Evolutionary conservation across 306 rosid genomes (phyloP), one percentile per base, ranked within the genome.

Genomic region (Cicer bijugum): DNA sequence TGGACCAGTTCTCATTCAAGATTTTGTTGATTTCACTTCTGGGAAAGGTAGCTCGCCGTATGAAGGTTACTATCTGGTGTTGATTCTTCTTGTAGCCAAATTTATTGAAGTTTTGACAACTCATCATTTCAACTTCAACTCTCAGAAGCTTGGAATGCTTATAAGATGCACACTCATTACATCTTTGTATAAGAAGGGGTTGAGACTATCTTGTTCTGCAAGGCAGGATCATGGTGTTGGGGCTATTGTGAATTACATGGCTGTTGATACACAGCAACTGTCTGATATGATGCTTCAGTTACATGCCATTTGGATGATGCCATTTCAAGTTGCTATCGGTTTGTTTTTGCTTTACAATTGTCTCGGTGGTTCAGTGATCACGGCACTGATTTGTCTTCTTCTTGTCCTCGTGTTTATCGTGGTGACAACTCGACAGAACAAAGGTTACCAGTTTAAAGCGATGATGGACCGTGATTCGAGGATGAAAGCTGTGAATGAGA

Each of bases 401-500:
- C 58, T 70, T 28, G 78, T 91, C 68, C 8, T 91, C 19, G 58
- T 73, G 66, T 89, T 91, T 74, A 75, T 83, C 43, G 45, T 88
- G 5, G 12, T 78, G 12, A 68, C 89, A 11, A 81, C 90, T 6
- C 72, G 65, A 58, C 57, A 78, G 38, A 89, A 88, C 84, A 93
- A 89, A 66, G 59, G 15, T 23, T 93, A 67, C 82, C 96, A 91
- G 77, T 86, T 75, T 63, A 82, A 81, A 43, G 39, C 88, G 72
- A 94, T 94, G 98, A 88, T 16, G 75, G 85, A 85, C n/a, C 97
- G 98, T 0, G 98, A 94, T 65, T 84, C 87, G 5, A 87, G 98
- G 63, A 91, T 94, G 98, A 91, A 94, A 82, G 96, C 98, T 17
- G 92, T 93, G 12, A 94, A 91, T 67, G 98, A 94, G 91, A 87